Evolutionary conservation across 768 basidiomycete genomes (phyloP).

Genomic region (Udeniomyces megalosporus): DNA sequence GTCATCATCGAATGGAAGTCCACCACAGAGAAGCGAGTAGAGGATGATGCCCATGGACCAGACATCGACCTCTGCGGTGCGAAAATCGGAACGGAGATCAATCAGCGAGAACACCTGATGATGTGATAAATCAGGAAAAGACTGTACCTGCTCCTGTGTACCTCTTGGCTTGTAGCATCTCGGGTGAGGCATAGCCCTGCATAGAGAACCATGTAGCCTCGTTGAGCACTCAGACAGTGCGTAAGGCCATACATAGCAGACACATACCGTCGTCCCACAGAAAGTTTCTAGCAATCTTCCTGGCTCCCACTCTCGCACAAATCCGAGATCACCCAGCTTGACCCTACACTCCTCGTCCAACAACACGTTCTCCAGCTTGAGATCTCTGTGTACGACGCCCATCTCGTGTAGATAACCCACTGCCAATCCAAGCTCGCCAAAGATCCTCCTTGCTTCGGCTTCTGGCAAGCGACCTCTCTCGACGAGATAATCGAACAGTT

Average conservation of each 20-base stretch:
- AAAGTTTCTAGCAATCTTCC: slow-evolving; percentile 73
- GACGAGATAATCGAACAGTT: slow-evolving; percentile 93
- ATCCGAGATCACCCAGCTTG: slow-evolving; percentile 89
- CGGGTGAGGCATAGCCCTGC: slow-evolving; percentile 56
- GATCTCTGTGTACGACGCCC: slow-evolving; percentile 87
- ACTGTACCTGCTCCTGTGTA: slow-evolving; percentile 75
- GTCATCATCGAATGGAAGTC: slow-evolving; percentile 68
- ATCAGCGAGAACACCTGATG: too few species aligned
- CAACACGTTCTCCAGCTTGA: slow-evolving; percentile 90
- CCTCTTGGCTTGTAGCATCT: slow-evolving; percentile 73
- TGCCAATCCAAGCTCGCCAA: slow-evolving; percentile 89
- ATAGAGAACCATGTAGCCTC: neutral
- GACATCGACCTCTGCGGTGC: slow-evolving; percentile 70
- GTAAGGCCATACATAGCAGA: slow-evolving; percentile 33
- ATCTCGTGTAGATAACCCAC: slow-evolving; percentile 83
- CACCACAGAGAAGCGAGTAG: slow-evolving; percentile 75
- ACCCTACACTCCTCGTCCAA: slow-evolving; percentile 79
- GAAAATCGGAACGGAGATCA: neutral
- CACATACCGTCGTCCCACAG: slow-evolving; percentile 59
- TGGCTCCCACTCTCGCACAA: slow-evolving; percentile 71
- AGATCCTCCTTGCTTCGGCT: slow-evolving; percentile 67
- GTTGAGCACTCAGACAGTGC: neutral
- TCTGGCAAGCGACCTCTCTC: slow-evolving; percentile 80
- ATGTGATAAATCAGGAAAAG: too few species aligned
- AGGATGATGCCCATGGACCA: slow-evolving; percentile 91